Conservation (phyloP, 169 alveolate species). For the Perkinsus marinus region DNA sequence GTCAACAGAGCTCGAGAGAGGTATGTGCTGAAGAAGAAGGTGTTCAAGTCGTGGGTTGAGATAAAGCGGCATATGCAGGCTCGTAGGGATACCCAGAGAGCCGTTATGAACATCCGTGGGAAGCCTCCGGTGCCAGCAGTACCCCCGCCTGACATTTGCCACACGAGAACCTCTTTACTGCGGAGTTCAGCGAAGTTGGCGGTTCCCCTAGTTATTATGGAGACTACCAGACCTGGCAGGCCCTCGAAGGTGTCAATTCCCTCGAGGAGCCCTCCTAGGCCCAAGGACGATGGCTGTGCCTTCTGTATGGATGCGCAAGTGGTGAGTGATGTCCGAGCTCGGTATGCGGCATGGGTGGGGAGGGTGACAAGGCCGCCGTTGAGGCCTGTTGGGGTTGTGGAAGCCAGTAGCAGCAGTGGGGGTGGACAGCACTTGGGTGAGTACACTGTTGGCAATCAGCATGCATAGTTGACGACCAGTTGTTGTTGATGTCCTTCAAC, state of each 20-base stretch:
- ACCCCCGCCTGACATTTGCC: neutral
- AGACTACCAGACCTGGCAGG: too few species aligned
- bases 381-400: neutral
- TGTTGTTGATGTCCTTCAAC: neutral
- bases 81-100: neutral
- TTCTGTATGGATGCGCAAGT: neutral
- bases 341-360: neutral
- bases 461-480: neutral
- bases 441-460: neutral
- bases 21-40: neutral
- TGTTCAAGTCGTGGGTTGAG: neutral
- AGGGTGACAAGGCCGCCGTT: neutral
- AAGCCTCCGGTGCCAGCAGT: neutral
- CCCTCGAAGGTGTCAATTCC: too few species aligned
- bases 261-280: too few species aligned
- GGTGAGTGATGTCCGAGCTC: neutral
- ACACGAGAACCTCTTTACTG: neutral
- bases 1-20: neutral
- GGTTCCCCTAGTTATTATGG: neutral
- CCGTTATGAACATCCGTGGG: neutral
- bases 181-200: neutral
- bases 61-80: neutral
- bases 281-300: neutral
- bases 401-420: neutral
- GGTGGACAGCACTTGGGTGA: neutral